phyloP scores from a whole-genome alignment of 768 basidiomycete species.

The Coprinellus aureogranulatus region DNA sequence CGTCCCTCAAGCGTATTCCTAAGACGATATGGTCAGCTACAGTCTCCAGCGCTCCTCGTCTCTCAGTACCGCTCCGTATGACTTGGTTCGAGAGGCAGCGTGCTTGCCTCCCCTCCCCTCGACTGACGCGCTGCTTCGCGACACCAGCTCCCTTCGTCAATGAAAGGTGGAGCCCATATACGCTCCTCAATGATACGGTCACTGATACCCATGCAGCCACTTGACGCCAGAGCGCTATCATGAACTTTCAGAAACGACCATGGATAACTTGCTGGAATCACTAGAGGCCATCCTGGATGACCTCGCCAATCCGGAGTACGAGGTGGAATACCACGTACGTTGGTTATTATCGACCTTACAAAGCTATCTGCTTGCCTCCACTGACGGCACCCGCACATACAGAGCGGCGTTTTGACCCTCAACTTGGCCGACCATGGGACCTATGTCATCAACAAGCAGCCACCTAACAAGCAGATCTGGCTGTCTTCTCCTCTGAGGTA shows the following conservation, averaged over 20 bases:
- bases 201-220: slow-evolving; percentile 22
- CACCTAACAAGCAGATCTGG: slow-evolving; percentile 97
- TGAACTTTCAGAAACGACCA: slow-evolving; percentile 66
- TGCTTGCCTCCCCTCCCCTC: slow-evolving; percentile 4
- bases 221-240: slow-evolving; percentile 71
- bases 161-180: slow-evolving; percentile 41
- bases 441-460: slow-evolving; percentile 96
- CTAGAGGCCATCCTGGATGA: slow-evolving; percentile 73
- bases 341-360: neutral
- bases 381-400: slow-evolving; percentile 9
- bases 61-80: slow-evolving; percentile 4
- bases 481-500: slow-evolving; percentile 86
- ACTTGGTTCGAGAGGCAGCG: slow-evolving; percentile 8
- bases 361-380: neutral
- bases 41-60: too few relatives aligned
- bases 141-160: slow-evolving; percentile 61
- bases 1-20: neutral
- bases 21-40: neutral
- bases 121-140: slow-evolving; percentile 31
- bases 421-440: slow-evolving; percentile 73
- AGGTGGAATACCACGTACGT: slow-evolving; percentile 87
- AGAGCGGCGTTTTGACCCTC: slow-evolving; percentile 92
- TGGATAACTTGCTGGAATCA: slow-evolving; percentile 72
- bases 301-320: slow-evolving; percentile 52
- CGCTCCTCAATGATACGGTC: neutral